Conservation (phyloP, 2,329 filamentous ascomycete species). For the Neofusicoccum ribis region DNA sequence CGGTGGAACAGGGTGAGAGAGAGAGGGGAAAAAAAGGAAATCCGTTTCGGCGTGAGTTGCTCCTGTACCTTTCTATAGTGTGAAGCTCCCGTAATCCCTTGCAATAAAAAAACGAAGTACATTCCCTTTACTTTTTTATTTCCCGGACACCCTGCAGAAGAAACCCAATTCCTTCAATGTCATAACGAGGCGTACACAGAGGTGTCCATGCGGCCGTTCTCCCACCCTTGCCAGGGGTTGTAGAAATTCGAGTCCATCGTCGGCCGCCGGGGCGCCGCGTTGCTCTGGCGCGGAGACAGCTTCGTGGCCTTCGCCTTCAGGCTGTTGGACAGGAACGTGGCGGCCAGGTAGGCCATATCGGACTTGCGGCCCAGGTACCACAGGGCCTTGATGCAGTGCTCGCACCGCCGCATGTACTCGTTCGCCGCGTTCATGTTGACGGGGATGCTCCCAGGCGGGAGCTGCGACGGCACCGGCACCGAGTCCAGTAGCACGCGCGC, state of each 20-base stretch:
- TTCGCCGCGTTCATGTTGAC: slow-evolving; percentile 22
- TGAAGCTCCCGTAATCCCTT: background rate
- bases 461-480: slow-evolving; percentile 24
- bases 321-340: slow-evolving; percentile 38
- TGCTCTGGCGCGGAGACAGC: background rate
- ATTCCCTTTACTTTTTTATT: background rate
- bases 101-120: background rate
- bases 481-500: slow-evolving; percentile 43
- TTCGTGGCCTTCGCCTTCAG: slow-evolving; percentile 25
- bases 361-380: slow-evolving; percentile 59
- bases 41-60: no score
- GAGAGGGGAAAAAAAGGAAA: no score
- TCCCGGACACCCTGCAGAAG: background rate
- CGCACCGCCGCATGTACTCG: slow-evolving; percentile 41
- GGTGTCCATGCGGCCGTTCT: background rate
- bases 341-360: slow-evolving; percentile 50
- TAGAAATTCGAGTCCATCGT: slow-evolving; percentile 7
- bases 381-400: slow-evolving; percentile 54
- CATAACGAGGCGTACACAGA: background rate
- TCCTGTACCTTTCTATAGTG: no score
- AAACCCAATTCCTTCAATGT: background rate
- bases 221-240: background rate
- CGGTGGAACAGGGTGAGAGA: no score
- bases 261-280: background rate
- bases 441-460: background rate